phyloP scores from a whole-genome alignment of 2,329 filamentous ascomycete species.

The Penicillium sp. region DNA sequence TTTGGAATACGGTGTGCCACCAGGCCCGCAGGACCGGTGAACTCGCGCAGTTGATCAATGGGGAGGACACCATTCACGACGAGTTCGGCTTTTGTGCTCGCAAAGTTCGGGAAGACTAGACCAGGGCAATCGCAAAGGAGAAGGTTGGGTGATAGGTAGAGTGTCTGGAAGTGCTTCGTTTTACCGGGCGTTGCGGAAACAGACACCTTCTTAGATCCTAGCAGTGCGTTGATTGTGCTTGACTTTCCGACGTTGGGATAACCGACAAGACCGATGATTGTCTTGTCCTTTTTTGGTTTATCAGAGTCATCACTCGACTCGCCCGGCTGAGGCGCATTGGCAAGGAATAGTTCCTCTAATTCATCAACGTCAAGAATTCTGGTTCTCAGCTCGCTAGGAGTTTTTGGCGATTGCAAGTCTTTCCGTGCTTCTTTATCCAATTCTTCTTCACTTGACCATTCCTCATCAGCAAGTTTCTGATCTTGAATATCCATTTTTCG shows the following conservation, averaged over 20 bases:
- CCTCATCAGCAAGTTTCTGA: conserved; percentile 29
- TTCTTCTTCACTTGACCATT: conserved; percentile 27
- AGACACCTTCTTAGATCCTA: conserved; percentile 96
- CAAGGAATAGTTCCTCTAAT: conserved; percentile 80
- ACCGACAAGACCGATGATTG: conserved; percentile 87
- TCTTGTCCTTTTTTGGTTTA: conserved; percentile 55
- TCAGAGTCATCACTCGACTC: conserved; percentile 43
- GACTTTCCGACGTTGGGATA: conserved; percentile 99
- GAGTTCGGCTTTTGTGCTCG: conserved; percentile 90
- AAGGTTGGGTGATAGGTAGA: conserved; percentile 84
- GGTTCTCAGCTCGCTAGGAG: conserved; percentile 49
- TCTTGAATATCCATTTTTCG: conserved; percentile 47
- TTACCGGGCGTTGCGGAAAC: conserved; percentile 97
- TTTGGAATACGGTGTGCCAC: conserved; percentile 83
- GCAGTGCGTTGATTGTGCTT: conserved; percentile 97
- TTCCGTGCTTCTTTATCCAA: conserved; percentile 34
- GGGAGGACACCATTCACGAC: conserved; percentile 93
- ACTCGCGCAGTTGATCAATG: conserved; percentile 94
- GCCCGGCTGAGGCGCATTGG: conserved; percentile 61
- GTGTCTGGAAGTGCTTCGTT: conserved; percentile 98
- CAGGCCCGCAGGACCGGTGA: conserved; percentile 77
- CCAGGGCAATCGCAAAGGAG: conserved; percentile 96
- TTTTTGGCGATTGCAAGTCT: conserved; percentile 24
- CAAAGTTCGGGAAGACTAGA: conserved; percentile 98
- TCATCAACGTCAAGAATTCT: conserved; percentile 90